Evolutionary conservation across 2,329 filamentous ascomycete genomes (phyloP).

Genomic region (Colletotrichum lini): DNA sequence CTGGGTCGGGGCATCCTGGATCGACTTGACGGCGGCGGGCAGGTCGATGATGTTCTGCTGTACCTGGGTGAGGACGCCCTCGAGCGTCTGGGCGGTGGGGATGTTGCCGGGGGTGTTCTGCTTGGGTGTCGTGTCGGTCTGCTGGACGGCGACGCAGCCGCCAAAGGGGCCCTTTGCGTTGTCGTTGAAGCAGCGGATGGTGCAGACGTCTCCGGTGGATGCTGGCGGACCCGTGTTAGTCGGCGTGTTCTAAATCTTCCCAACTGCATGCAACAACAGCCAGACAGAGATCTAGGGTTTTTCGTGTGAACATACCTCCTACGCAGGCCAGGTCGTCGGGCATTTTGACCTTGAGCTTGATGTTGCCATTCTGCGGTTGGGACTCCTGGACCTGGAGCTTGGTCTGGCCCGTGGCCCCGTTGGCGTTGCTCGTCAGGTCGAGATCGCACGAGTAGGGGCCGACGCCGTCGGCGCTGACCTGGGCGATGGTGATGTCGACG

Average conservation of each 20-base stretch:
- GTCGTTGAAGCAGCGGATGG: conserved; percentile 72
- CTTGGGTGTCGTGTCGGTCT: conserved; percentile 60
- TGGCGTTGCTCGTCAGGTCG: conserved; percentile 62
- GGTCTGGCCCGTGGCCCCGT: conserved; percentile 61
- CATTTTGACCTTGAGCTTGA: conserved; percentile 70
- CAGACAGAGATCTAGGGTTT: too few relatives aligned
- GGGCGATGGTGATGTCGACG: conserved; percentile 65
- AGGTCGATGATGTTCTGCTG: conserved; percentile 67
- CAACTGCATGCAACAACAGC: too few relatives aligned
- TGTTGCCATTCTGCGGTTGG: conserved; percentile 68
- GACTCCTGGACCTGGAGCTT: conserved; percentile 67
- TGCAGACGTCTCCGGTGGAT: conserved; percentile 72
- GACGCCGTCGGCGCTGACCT: conserved; percentile 67
- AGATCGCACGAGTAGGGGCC: conserved; percentile 70
- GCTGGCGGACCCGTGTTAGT: conserved; percentile 48
- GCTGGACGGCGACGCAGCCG: conserved; percentile 72
- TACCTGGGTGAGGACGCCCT: conserved; percentile 64
- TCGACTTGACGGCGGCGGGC: conserved; percentile 55
- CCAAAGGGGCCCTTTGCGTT: conserved; percentile 70
- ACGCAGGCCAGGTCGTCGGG: conserved; percentile 64
- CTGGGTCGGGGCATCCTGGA: conserved; percentile 54
- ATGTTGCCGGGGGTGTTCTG: conserved; percentile 62
- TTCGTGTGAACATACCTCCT: conserved; percentile 56
- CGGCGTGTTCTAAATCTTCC: background rate
- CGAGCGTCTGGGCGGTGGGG: conserved; percentile 60